Conservation (phyloP, 495 filamentous ascomycete species). For the Penicillium silybi region DNA sequence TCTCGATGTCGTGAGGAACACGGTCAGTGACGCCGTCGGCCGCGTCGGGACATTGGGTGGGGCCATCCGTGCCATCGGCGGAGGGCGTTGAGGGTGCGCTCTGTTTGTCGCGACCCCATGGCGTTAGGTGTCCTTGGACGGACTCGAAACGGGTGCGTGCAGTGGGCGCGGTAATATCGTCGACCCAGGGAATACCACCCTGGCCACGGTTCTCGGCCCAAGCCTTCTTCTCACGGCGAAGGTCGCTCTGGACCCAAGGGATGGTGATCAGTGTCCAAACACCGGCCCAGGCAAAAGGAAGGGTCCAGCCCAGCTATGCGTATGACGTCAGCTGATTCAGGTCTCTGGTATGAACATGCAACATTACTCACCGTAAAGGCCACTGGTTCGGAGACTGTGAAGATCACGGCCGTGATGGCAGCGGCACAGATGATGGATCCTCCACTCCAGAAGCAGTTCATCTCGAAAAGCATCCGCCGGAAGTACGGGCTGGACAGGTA, state of each 20-base stretch:
- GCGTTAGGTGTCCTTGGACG: conserved; percentile 30
- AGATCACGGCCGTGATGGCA: conserved; percentile 57
- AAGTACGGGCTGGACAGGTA: conserved; percentile 71
- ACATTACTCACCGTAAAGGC: conserved; percentile 63
- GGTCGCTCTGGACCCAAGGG: conserved; percentile 59
- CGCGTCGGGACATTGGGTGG: neutral
- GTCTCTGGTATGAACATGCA: neutral
- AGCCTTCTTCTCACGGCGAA: conserved; percentile 58
- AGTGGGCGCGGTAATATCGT: conserved; percentile 37
- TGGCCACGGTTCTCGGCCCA: conserved; percentile 50
- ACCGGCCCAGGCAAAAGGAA: conserved; percentile 65
- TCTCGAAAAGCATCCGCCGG: conserved; percentile 63
- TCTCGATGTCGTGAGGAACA: neutral
- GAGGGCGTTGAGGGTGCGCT: conserved; percentile 22
- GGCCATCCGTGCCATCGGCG: conserved; percentile 3
- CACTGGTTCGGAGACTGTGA: conserved; percentile 56
- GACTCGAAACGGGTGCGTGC: conserved; percentile 41
- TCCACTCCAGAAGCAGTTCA: conserved; percentile 76
- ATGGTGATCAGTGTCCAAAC: conserved; percentile 67
- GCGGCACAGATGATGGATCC: conserved; percentile 53
- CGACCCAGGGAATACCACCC: conserved; percentile 36
- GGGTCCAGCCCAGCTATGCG: conserved; percentile 55
- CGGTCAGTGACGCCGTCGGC: neutral
- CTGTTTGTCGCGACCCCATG: conserved; percentile 35
- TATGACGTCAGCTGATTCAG: conserved; percentile 9